A percentile compares a stretch with the other conserved stretches of the same genome.
phyloP scores from a whole-genome alignment of 164 flowering plant species.

The Berberis thunbergii region DNA sequence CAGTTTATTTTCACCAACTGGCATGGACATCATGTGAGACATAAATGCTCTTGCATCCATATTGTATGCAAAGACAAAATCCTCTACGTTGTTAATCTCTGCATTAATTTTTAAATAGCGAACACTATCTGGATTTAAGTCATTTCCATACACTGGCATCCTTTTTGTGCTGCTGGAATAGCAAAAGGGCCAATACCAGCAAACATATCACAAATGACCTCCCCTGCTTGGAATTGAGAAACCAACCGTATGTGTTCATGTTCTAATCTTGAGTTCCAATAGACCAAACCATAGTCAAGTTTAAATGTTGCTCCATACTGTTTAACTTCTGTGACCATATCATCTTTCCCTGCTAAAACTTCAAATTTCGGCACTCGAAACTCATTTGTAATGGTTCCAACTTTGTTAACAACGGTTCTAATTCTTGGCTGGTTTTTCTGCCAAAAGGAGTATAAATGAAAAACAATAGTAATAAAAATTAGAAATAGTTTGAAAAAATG shows the following conservation, averaged over 20 bases:
- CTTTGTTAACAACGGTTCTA: conserved; percentile 85
- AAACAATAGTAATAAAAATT: neutral
- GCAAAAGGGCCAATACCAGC: conserved; percentile 98
- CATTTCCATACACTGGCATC: conserved; percentile 94
- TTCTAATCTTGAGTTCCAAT: conserved; percentile 98
- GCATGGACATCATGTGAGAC: conserved; percentile 42
- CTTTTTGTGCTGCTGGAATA: conserved; percentile 94
- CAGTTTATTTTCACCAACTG: conserved; percentile 23
- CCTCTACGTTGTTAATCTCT: conserved; percentile 70
- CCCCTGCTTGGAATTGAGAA: conserved; percentile 69
- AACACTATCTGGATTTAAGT: conserved; percentile 81
- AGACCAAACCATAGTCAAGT: conserved; percentile 89
- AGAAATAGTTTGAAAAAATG: neutral
- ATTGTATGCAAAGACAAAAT: conserved; percentile 49
- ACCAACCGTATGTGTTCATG: conserved; percentile 86
- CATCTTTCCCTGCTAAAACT: conserved; percentile 66
- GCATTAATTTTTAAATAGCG: conserved; percentile 81
- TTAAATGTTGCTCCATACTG: conserved; percentile 93
- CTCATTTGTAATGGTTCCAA: conserved; percentile 89
- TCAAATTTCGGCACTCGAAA: conserved; percentile 95
- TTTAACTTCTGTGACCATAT: conserved; percentile 93
- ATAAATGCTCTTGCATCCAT: conserved; percentile 85
- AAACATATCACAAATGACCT: conserved; percentile 92
- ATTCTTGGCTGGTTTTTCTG: conserved; percentile 97
- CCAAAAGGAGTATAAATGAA: conserved; percentile 3